phyloP scores from a whole-genome alignment of 2,329 filamentous ascomycete species.

The Venturia asperata region DNA sequence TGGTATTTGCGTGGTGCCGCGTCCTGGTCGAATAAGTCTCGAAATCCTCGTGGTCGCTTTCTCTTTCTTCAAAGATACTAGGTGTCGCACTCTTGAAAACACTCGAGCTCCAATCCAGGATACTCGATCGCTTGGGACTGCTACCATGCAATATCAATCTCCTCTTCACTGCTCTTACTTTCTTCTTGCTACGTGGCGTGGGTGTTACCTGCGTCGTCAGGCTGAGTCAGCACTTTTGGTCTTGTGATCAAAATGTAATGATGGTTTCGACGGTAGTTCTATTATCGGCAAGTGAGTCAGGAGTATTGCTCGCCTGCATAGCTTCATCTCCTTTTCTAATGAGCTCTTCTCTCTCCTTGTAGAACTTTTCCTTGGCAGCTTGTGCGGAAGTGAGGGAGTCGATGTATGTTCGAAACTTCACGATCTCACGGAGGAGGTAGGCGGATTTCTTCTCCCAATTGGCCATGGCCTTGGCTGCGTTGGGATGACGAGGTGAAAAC shows the following conservation, averaged over 20 bases:
- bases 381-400: conserved; percentile 72
- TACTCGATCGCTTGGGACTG: conserved; percentile 7
- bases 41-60: conserved; percentile 5
- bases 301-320: conserved; percentile 13
- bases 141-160: background rate
- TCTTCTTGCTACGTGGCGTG: background rate
- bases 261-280: background rate
- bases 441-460: conserved; percentile 97
- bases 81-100: conserved; percentile 11
- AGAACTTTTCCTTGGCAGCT: conserved; percentile 62
- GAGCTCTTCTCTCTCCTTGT: conserved; percentile 29
- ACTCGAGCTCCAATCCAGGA: conserved; percentile 13
- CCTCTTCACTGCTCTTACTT: background rate
- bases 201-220: background rate
- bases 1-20: background rate
- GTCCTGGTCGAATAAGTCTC: conserved; percentile 4
- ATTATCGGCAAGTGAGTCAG: conserved; percentile 4
- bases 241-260: background rate
- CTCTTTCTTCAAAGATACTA: conserved; percentile 12
- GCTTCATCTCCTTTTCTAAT: conserved; percentile 4
- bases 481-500: conserved; percentile 78
- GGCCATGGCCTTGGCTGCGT: conserved; percentile 75
- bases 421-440: conserved; percentile 85
- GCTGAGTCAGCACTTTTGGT: background rate
- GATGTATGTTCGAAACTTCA: conserved; percentile 94